phyloP scores from a whole-genome alignment of 148 eudicot species.

The Fallopia convolvulus region DNA sequence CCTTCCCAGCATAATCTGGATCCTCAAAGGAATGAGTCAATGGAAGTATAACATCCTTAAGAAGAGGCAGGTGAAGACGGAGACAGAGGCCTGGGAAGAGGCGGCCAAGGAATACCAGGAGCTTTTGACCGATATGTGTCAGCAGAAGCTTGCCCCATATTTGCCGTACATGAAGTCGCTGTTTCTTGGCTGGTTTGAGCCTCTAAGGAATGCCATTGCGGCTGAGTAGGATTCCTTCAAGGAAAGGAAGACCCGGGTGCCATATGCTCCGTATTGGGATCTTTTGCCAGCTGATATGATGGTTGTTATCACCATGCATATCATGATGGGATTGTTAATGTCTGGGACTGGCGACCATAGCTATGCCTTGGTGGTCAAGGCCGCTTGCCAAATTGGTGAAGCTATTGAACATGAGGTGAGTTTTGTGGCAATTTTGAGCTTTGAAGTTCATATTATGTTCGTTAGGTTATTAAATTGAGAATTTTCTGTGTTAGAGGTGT shows the following conservation, averaged over 20 bases:
- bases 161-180: conserved; percentile 89
- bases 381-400: conserved; percentile 75
- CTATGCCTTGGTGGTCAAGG: conserved; percentile 62
- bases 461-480: neutral
- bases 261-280: conserved; percentile 36
- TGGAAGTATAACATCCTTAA: conserved; percentile 48
- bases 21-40: conserved; percentile 48
- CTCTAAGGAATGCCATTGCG: conserved; percentile 57
- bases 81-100: conserved; percentile 89
- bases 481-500: neutral
- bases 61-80: conserved; percentile 59
- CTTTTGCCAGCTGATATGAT: conserved; percentile 88
- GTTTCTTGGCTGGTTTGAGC: conserved; percentile 99
- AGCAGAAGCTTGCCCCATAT: conserved; percentile 89
- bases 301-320: conserved; percentile 95
- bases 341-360: conserved; percentile 51
- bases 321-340: conserved; percentile 84
- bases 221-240: conserved; percentile 14
- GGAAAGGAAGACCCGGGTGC: no score
- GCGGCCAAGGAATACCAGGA: conserved; percentile 91
- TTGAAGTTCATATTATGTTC: neutral
- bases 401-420: conserved; percentile 87
- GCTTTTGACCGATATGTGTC: conserved; percentile 76
- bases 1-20: no score
- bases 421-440: neutral